Evolutionary conservation across 768 basidiomycete species (phyloP).

Genomic region (Kwoniella mangroviensis): DNA sequence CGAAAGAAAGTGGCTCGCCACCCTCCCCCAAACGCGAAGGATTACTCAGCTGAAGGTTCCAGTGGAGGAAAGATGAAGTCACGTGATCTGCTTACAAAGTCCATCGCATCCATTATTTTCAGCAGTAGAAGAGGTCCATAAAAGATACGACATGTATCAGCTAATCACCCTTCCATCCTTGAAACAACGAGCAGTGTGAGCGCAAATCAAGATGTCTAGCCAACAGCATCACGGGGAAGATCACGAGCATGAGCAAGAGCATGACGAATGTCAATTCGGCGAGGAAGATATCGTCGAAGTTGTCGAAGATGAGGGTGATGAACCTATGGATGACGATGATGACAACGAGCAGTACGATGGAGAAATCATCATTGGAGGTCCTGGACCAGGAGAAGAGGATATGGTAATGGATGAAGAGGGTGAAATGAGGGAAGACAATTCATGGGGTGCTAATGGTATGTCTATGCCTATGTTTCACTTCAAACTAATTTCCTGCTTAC

Average conservation of each 20-base stretch:
- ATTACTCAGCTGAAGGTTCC: not conserved
- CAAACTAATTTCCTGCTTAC: not conserved
- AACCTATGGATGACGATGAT: constrained; percentile 48
- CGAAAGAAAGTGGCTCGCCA: constrained; percentile 1
- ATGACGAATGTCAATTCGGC: constrained; percentile 22
- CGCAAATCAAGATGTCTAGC: not conserved
- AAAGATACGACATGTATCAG: not conserved
- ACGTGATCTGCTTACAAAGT: constrained; percentile 21
- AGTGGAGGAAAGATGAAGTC: constrained; percentile 1
- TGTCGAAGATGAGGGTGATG: constrained; percentile 37
- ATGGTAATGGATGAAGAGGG: constrained; percentile 22
- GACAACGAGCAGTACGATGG: constrained; percentile 41
- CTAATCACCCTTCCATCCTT: not conserved
- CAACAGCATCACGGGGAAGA: constrained; percentile 22
- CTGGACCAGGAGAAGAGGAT: constrained; percentile 35
- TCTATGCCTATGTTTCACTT: not conserved
- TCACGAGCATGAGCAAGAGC: constrained; percentile 35
- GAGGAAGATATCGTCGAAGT: constrained; percentile 50
- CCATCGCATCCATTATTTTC: not conserved
- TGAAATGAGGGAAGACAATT: constrained; percentile 37
- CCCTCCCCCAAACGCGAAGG: not conserved
- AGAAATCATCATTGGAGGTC: constrained; percentile 49
- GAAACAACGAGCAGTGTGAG: not conserved
- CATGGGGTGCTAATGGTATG: constrained; percentile 39
- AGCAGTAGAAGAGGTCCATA: no score